phyloP scores from a whole-genome alignment of 345 rosid species.

The Eutrema yunnanense region DNA sequence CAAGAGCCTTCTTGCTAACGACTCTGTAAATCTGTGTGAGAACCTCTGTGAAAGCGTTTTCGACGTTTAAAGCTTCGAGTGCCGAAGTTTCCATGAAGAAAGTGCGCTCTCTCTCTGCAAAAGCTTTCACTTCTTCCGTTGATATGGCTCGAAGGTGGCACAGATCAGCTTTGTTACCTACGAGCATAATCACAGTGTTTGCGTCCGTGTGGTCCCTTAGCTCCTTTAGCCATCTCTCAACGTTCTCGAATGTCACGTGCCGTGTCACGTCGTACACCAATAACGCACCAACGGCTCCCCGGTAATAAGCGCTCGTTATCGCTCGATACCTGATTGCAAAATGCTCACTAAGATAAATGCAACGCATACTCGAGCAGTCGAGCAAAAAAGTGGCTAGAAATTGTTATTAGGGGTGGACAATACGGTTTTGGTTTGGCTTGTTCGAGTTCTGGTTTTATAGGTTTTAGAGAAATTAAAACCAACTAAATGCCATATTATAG shows the following conservation, averaged over 20 bases:
- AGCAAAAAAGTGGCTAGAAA: neutral
- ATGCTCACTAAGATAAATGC: neutral
- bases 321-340: conserved; percentile 46
- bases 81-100: conserved; percentile 87
- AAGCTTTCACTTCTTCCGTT: conserved; percentile 49
- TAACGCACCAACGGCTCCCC: conserved; percentile 84
- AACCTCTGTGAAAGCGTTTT: conserved; percentile 72
- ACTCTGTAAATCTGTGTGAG: conserved; percentile 62
- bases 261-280: conserved; percentile 79
- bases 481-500: neutral
- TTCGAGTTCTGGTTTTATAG: neutral
- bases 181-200: conserved; percentile 78
- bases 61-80: conserved; percentile 68
- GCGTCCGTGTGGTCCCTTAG: conserved; percentile 75
- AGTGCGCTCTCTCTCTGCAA: conserved; percentile 61
- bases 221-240: conserved; percentile 83
- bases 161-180: conserved; percentile 83
- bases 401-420: neutral
- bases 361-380: neutral
- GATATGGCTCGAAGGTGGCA: conserved; percentile 67
- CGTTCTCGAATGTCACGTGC: conserved; percentile 74
- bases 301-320: conserved; percentile 80
- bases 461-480: neutral
- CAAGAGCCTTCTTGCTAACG: conserved; percentile 69
- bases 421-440: neutral